Percentiles rank a stretch among this genome's conserved stretches.
Evolutionary conservation across 352 stramenopile genomes (phyloP).

Genomic region (Globisporangium ultimum): DNA sequence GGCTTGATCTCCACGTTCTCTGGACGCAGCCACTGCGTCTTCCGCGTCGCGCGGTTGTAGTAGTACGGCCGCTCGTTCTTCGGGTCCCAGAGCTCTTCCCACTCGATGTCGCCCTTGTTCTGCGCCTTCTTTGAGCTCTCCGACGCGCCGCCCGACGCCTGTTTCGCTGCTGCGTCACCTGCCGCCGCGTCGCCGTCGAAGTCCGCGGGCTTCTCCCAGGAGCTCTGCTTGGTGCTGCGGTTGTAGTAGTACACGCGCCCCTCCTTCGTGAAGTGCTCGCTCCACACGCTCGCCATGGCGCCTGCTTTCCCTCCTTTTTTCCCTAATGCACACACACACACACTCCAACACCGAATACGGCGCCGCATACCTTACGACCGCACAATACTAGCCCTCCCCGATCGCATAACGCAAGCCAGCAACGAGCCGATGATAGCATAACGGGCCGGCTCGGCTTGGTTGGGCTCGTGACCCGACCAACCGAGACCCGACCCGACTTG

Average conservation of each 20-base stretch:
- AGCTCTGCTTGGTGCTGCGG: constrained; percentile 81
- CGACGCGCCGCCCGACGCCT: not conserved
- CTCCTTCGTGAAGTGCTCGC: constrained; percentile 84
- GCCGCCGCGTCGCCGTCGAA: constrained; percentile 50
- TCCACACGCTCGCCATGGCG: constrained; percentile 54
- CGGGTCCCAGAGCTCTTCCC: constrained; percentile 85
- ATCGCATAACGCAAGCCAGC: too few relatives aligned
- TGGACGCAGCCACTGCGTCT: constrained; percentile 81
- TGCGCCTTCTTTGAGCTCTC: constrained; percentile 17
- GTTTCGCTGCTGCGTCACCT: not conserved
- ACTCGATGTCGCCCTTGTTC: constrained; percentile 29
- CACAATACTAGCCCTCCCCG: too few relatives aligned
- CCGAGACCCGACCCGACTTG: too few relatives aligned
- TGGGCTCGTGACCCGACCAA: too few relatives aligned
- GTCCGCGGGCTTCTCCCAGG: constrained; percentile 79
- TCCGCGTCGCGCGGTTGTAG: constrained; percentile 76
- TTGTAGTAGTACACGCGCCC: constrained; percentile 89
- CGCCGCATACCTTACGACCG: too few relatives aligned
- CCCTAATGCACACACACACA: too few relatives aligned
- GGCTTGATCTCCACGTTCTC: constrained; percentile 76
- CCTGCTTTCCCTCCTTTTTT: not conserved
- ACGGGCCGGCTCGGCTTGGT: too few relatives aligned
- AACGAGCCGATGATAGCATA: too few relatives aligned
- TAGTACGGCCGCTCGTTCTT: constrained; percentile 87
- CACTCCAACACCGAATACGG: too few relatives aligned